phyloP scores from a whole-genome alignment of 148 eudicot species.

The Fallopia convolvulus region DNA sequence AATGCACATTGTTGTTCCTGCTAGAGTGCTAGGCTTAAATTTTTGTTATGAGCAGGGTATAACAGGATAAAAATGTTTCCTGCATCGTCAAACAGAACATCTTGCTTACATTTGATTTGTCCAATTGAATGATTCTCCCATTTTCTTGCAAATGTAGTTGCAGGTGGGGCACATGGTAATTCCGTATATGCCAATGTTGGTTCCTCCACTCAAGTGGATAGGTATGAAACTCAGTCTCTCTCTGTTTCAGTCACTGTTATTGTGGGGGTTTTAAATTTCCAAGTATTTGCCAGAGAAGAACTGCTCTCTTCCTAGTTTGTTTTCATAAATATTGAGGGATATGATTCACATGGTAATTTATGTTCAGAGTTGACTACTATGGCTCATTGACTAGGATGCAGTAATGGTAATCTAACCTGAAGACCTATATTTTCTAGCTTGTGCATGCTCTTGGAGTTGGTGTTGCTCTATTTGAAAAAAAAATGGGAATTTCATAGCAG shows the following conservation, averaged over 20 bases:
- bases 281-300: background rate
- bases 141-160: constrained; percentile 13
- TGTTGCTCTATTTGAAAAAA: constrained; percentile 2
- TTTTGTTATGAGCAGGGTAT: background rate
- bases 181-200: constrained; percentile 95
- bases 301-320: background rate
- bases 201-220: constrained; percentile 77
- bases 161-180: constrained; percentile 97
- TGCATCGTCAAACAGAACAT: too few species aligned
- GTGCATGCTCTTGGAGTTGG: background rate
- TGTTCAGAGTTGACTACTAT: background rate
- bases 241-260: background rate
- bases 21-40: background rate
- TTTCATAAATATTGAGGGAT: background rate
- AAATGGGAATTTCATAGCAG: background rate
- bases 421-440: background rate
- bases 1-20: background rate
- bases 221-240: constrained; percentile 38
- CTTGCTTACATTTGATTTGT: too few species aligned
- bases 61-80: too few species aligned
- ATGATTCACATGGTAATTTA: background rate
- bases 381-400: background rate
- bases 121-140: background rate
- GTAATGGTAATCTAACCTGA: background rate
- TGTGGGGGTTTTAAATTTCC: background rate